Conservation (phyloP, 805 yeast species). For the Wickerhamiella sorbophila region DNA sequence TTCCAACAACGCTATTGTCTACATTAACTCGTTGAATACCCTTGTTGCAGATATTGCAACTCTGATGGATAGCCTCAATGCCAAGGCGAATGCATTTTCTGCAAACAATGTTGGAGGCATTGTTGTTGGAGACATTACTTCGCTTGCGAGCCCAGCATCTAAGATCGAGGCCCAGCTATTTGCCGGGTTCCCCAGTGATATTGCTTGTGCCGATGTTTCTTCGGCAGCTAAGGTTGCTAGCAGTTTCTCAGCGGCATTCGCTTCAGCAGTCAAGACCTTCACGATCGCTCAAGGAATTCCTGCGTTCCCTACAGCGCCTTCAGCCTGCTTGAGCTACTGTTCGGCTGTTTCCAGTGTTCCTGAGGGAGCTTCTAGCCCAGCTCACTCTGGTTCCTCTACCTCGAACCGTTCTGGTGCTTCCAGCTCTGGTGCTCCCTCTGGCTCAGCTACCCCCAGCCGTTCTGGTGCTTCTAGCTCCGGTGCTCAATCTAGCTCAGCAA, state of each 20-base stretch:
- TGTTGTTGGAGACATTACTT: constrained; percentile 16
- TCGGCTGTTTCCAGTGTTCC: not conserved
- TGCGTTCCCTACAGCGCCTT: not conserved
- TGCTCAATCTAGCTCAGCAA: too few relatives aligned
- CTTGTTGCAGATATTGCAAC: constrained; percentile 11
- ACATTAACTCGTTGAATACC: constrained; percentile 4
- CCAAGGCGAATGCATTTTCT: constrained; percentile 18
- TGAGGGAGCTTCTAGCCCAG: not conserved
- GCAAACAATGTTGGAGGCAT: constrained; percentile 15
- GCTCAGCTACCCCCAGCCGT: not conserved
- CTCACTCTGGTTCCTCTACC: not conserved
- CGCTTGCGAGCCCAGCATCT: constrained; percentile 5
- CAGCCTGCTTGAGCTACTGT: not conserved
- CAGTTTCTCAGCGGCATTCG: not conserved
- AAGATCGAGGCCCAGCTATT: not conserved
- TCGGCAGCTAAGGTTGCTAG: not conserved
- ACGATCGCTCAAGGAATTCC: not conserved
- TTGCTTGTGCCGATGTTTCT: not conserved
- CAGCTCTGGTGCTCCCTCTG: not conserved
- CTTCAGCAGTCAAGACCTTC: not conserved
- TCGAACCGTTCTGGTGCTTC: not conserved
- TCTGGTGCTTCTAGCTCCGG: too few relatives aligned
- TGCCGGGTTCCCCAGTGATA: not conserved
- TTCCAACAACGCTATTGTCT: constrained; percentile 9
- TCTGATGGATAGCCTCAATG: constrained; percentile 14